phyloP scores from a whole-genome alignment of 208 protist species.

The Leishmania martiniquensis region DNA sequence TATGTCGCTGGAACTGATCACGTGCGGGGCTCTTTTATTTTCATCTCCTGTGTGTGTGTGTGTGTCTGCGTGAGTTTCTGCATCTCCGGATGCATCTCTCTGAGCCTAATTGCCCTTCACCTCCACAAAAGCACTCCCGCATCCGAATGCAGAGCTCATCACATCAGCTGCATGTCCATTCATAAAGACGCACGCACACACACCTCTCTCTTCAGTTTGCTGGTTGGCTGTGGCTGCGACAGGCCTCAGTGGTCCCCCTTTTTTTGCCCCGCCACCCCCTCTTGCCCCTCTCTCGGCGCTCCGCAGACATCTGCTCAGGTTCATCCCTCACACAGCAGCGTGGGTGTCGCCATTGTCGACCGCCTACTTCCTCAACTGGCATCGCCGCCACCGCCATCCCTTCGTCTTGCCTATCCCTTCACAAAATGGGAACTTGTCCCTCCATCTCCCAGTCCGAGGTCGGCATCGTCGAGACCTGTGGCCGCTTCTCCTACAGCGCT shows the following conservation, averaged over 20 bases:
- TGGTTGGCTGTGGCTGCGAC: too few species aligned
- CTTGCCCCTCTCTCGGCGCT: not conserved
- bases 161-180: not conserved
- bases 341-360: not conserved
- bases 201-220: not conserved
- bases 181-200: not conserved
- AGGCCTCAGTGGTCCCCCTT: too few species aligned
- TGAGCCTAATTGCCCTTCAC: not conserved
- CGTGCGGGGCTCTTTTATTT: not conserved
- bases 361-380: not conserved
- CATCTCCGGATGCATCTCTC: not conserved
- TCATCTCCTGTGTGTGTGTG: not conserved
- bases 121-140: not conserved
- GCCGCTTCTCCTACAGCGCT: constrained; percentile 47
- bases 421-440: constrained; percentile 42
- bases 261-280: too few species aligned
- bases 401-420: not conserved
- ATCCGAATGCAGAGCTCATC: not conserved
- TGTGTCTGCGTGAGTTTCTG: not conserved
- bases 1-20: not conserved
- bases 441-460: constrained; percentile 63
- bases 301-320: not conserved
- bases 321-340: not conserved
- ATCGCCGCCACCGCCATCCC: too few species aligned
- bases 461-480: constrained; percentile 70